Evolutionary conservation across 2,329 filamentous ascomycete species (phyloP), one percentile per base, ranked within the genome.

Genomic region (Raffaelea arxii): DNA sequence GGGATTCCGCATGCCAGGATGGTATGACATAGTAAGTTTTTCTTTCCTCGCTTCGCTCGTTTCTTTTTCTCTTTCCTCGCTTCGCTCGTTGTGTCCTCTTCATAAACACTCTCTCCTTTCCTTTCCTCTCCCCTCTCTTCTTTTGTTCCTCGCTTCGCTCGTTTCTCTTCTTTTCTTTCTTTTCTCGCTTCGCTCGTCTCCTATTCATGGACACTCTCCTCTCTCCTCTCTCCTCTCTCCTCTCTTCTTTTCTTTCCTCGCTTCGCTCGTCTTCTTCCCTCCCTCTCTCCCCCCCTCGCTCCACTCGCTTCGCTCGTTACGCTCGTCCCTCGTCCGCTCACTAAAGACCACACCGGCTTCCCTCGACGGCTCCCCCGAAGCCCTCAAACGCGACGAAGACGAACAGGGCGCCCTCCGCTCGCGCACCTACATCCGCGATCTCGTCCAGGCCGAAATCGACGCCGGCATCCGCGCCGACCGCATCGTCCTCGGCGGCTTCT

Each of bases 401-500:
- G 84, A 86, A 57, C 59, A 70, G 1, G 90, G 91, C 53, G 86
- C 96, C 59, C 63, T 85, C 41, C 71, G 72, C 49, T 87, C 82
- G 44, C 78, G 82, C 56, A 77, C 79, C 37, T 88, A 89, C 66
- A 79, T 97, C 64, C 82, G 89, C 65, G 67, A 68, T 35, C 75
- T 97, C 44, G 86, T 97, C 63, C 79, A 87, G 59, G 70, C 79
- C 51, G 88, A 96, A 66, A 79, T 94, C 46, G 78, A 84, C 46
- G 76, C 81, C 46, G 89, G 89, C 49, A 92, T 96, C 55, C 78
- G 86, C 1, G 72, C 87, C 0, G 79, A 86, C 49, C 84, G 90
- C 45, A 89, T 98, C 58, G 78, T 97, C 18, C 67, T 97, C 6
- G 91, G 86, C 27, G 86, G 86, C 36, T 92, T 91, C 71, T 86